phyloP scores from a whole-genome alignment of 371 early-diverging fungal species.

The Circinella umbellata region DNA sequence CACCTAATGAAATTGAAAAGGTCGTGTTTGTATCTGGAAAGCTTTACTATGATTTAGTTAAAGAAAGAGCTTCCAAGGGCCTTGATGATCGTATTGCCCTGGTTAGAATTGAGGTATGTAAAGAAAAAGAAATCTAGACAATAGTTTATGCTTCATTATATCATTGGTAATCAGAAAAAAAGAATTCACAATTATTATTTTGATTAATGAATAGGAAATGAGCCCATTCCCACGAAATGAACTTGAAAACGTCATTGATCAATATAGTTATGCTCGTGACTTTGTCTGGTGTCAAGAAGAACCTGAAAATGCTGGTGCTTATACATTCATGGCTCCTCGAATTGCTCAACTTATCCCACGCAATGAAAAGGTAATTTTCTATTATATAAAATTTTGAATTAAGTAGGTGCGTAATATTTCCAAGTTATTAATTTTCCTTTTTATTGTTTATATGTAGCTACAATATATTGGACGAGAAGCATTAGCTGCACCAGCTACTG shows the following conservation, averaged over 20 bases:
- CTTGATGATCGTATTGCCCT: conserved; percentile 79
- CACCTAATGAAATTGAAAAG: conserved; percentile 59
- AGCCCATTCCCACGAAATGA: conserved; percentile 90
- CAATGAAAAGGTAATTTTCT: conserved; percentile 30
- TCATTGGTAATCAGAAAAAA: background rate
- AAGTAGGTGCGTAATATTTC: background rate
- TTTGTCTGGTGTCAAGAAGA: conserved; percentile 96
- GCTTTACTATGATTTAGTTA: conserved; percentile 88
- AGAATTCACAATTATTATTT: background rate
- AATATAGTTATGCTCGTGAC: conserved; percentile 69
- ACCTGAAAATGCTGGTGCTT: conserved; percentile 92
- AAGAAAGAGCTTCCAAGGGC: conserved; percentile 70
- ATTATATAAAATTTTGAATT: conserved; percentile 23
- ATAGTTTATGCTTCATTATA: background rate
- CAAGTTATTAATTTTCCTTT: background rate
- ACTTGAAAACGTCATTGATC: conserved; percentile 64
- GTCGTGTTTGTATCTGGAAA: conserved; percentile 91
- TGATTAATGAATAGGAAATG: conserved; percentile 62
- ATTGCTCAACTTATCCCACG: conserved; percentile 72
- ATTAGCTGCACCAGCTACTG: conserved; percentile 81
- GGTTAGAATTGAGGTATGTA: conserved; percentile 76
- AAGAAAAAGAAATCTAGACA: background rate
- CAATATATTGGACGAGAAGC: conserved; percentile 75
- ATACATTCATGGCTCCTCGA: conserved; percentile 86
- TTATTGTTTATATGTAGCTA: conserved; percentile 29